Evolutionary conservation across 148 eudicot genomes (phyloP), one percentile per base, ranked within the genome.

Genomic region (Chenopodium quinoa): DNA sequence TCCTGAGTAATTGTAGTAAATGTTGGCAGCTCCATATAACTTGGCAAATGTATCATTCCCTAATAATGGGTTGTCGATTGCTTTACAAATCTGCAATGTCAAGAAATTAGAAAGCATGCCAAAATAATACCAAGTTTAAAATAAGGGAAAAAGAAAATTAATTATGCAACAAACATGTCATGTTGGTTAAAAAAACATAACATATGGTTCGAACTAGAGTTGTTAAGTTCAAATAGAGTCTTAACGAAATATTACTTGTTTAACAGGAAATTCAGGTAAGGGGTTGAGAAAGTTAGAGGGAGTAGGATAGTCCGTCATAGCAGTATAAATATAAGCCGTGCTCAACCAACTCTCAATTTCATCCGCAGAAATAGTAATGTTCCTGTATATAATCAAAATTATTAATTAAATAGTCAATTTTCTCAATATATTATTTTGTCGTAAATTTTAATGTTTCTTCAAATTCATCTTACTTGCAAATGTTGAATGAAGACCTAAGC

Each of bases 251-350:
- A 12, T 0, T 71, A 92, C 97, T 92, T 94, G 85, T 88, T 90
- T 92, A 25, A 92, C 80, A 0, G 98, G 98, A 79, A 90, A 90
- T 56, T 97, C 97, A 6, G 97, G 98, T 86, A 94, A 32, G 27
- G 92, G 97, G 63, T 71, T 86, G 2, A 92, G 84, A 60, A 94
- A 94, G 71, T 92, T 92, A 67, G 91, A 87, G 8, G 97, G 91
- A 74, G 98, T 92, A 63, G 98, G 98, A 89, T 94, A 94, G 82
- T 94, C 98, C 1, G 93, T 92, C 98, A 92, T 91, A 9, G 97
- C 89, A 0, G 97, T 86, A 79, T 91, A 91, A 16, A 66, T 20
- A 76, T 34, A 91, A 73, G 98, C 98, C 0, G 84, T 78, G 7
- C 40, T 1, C 68, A 94, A 90, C 97, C 97, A 94, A 68, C 47